phyloP scores from a whole-genome alignment of 768 basidiomycete species.

The Russula ochroleuca region DNA sequence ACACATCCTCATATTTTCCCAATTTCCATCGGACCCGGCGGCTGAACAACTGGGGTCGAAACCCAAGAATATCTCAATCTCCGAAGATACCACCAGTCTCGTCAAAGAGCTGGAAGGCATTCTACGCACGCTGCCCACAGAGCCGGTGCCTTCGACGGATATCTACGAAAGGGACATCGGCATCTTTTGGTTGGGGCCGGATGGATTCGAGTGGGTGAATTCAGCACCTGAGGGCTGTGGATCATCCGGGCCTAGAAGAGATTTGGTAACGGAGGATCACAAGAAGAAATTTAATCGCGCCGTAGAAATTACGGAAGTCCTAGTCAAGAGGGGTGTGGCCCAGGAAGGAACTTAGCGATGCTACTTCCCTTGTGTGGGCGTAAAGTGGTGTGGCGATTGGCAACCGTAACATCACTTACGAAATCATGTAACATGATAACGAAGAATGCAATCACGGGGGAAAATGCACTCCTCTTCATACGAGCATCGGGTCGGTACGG shows the following conservation, averaged over 20 bases:
- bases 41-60: constrained; percentile 40
- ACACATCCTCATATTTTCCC: constrained; percentile 44
- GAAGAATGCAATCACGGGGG: too few relatives aligned
- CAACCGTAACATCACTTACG: background rate
- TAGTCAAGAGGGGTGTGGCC: constrained; percentile 36
- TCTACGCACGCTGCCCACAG: constrained; percentile 54
- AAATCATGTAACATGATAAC: too few relatives aligned
- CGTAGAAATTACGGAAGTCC: constrained; percentile 57
- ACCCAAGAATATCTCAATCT: constrained; percentile 42
- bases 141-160: constrained; percentile 54
- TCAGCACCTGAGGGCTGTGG: constrained; percentile 59
- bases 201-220: constrained; percentile 55
- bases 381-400: background rate
- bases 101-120: constrained; percentile 58
- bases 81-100: constrained; percentile 38
- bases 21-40: constrained; percentile 47
- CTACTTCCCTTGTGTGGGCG: background rate
- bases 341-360: constrained; percentile 2
- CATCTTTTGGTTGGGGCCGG: constrained; percentile 55
- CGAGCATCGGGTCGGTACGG: too few relatives aligned
- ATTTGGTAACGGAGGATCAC: constrained; percentile 49
- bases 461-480: too few relatives aligned
- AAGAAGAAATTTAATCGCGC: constrained; percentile 67
- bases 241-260: constrained; percentile 44
- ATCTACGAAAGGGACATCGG: constrained; percentile 68